Base-by-base conservation (phyloP, 2,329 filamentous ascomycete genomes). In the Clonostachys byssicola region DNA sequence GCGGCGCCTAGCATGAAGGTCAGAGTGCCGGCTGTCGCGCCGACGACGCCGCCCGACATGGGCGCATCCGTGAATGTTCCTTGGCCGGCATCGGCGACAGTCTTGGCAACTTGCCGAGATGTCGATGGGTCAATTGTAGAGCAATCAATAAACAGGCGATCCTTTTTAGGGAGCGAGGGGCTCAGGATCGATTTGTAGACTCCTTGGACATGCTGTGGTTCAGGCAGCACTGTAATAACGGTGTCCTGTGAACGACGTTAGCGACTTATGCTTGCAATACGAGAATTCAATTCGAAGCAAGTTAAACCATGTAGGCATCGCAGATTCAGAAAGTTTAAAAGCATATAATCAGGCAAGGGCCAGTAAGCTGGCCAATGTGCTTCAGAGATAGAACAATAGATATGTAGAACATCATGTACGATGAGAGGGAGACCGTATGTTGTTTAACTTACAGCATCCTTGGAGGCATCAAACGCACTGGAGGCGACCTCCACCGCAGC, bases 1-100 rank as follows among this genome's bases (percentile, higher is more conserved):
- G 83, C 74, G 7, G 85, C 79, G 40, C 94, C 94, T 47, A 97
- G 83, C 94, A 99, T 97, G 65, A 99, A 99, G 0, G 92, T 96
- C 49, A 99, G 74, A 0, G 90, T 92, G 34, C 88, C 94, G 12
- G 90, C 90, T 6, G 83, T 77, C 12, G 94, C 94, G 40, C 92
- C 94, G 6, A 97, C 90, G 1, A 96, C 92, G 44, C 94, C 94
- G 43, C 94, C 94, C 0, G 92, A 97, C 86, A 99, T 96, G 41
- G 94, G 94, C 4, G 94, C 92, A 63, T 99, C 94, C 49, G 96
- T 85, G 60, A 97, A 96, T 45, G 77, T 78, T 46, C 89, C 89
- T 61, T 86, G 80, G 2, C 80, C 75, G 2, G 82, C 81, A 6
- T 79, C 78, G 48, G 66, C 51, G 2, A 95, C 85, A 20, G 78